Base-by-base conservation (phyloP, 1,139 yeast genomes). In the Yamadazyma sp. region DNA sequence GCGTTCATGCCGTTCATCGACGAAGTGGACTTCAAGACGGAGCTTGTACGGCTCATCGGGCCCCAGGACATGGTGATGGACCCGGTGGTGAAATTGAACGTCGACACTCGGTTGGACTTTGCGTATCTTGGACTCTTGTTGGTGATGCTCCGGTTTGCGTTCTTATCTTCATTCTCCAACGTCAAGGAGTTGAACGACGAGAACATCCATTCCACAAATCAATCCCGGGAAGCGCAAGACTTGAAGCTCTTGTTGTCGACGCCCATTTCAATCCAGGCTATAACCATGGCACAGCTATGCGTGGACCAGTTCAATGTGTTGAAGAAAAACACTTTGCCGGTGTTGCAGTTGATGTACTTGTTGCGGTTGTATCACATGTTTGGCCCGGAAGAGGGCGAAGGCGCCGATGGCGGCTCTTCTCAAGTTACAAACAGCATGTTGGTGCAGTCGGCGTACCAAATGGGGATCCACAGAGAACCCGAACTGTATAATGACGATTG, bases 331-430 rank as follows among this genome's bases (percentile, higher is more conserved):
- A 72, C 74, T 27, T 50, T 80, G 40, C 64, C 69, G 0, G 69
- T 79, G 5, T 62, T 81, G 42, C 84, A 80, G 49, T 70, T 79
- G 38, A 60, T 75, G 2, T 50, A 68, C 12, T 47, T 66, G 31
- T 51, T 64, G 33, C 57, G 79, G 42, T 48, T 64, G 17, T 76
- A 75, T 52, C 72, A 69, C 37, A 54, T 57, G 39, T 52, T 60
- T 47, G 68, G 79, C 0, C 80, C 80, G 2, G 81, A 76, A 51
- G 79, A 75, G 47, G 79, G 80, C 14, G 74, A 70, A 36, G 62
- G 60, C 7, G 62, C 66, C 2, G 82, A 79, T 33, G 79, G 79
- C 11, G 77, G 74, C 42, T 62, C 74, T 1, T 61, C 58, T 32
- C 65, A 61, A 38, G 56, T 70, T 2, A 58, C 60, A 38, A 68